Percentiles rank a stretch among this genome's conserved stretches.
phyloP scores from a whole-genome alignment of 2,329 filamentous ascomycete genomes.

The Neofusicoccum parvum region DNA sequence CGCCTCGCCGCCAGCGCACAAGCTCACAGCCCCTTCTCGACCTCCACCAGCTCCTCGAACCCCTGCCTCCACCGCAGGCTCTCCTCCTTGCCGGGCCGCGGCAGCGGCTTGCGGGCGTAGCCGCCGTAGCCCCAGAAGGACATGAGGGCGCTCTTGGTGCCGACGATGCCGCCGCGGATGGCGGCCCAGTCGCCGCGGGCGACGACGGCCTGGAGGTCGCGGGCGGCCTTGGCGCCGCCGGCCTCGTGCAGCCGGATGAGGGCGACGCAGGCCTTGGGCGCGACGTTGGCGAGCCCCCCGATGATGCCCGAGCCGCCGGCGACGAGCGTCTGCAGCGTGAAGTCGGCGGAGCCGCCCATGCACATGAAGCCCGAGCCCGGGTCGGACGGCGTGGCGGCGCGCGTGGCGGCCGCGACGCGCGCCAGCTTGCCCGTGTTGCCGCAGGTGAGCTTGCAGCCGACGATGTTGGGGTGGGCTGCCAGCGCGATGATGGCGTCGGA shows the following conservation, averaged over 20 bases:
- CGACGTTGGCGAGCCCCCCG: slow-evolving; percentile 70
- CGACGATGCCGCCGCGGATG: slow-evolving; percentile 69
- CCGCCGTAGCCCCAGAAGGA: slow-evolving; percentile 68
- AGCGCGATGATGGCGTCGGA: slow-evolving; percentile 64
- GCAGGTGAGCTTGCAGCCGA: slow-evolving; percentile 70
- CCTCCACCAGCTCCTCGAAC: slow-evolving; percentile 48
- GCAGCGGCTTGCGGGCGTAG: slow-evolving; percentile 59
- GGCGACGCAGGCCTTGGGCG: slow-evolving; percentile 66
- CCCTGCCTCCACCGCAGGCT: slow-evolving; percentile 43
- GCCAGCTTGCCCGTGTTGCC: slow-evolving; percentile 71
- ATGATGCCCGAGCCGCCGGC: slow-evolving; percentile 73
- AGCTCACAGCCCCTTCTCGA: slow-evolving; percentile 38
- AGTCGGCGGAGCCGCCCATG: slow-evolving; percentile 73
- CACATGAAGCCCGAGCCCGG: slow-evolving; percentile 64
- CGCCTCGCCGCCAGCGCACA: background rate
- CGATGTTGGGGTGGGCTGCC: slow-evolving; percentile 65
- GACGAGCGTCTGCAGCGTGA: slow-evolving; percentile 69
- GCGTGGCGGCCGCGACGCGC: slow-evolving; percentile 59
- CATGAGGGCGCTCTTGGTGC: slow-evolving; percentile 67
- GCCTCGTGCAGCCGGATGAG: slow-evolving; percentile 61
- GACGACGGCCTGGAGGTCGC: slow-evolving; percentile 65
- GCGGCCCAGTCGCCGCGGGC: slow-evolving; percentile 70
- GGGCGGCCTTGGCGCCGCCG: slow-evolving; percentile 64
- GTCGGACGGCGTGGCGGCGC: slow-evolving; percentile 38
- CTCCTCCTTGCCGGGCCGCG: slow-evolving; percentile 50